These are phyloP conservation scores for Tieghemiomyces parasiticus DNA, from an alignment of 192 early-diverging fungal species.

Conservation along the genomic window DNA sequence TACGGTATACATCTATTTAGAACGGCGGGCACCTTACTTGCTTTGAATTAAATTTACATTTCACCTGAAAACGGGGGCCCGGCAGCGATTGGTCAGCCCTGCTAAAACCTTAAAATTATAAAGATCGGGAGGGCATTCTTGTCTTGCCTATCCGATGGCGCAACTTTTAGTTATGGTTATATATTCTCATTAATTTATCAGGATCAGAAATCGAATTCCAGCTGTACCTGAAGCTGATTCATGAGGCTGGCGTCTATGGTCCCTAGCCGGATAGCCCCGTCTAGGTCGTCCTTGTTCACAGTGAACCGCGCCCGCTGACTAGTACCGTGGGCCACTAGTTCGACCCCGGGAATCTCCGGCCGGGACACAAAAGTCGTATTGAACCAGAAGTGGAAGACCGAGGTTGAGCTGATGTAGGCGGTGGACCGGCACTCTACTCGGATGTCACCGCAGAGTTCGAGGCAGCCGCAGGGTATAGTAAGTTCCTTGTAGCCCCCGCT, in stretches of 20 bases:
- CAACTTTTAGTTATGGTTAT: no score
- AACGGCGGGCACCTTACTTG: not conserved
- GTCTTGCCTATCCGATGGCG: no score
- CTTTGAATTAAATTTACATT: not conserved
- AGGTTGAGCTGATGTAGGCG: slow-evolving; percentile 1
- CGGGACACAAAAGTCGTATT: slow-evolving; percentile 21
- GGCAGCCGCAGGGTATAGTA: not conserved
- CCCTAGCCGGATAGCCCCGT: no score
- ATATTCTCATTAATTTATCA: no score
- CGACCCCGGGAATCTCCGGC: no score
- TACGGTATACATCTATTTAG: not conserved
- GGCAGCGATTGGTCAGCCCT: not conserved
- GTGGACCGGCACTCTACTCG: not conserved
- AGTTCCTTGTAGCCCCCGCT: not conserved
- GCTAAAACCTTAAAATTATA: not conserved
- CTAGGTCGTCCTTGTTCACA: no score
- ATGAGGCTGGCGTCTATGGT: no score
- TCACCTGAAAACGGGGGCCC: not conserved
- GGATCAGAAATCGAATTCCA: no score
- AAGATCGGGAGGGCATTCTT: not conserved
- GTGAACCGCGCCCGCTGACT: no score
- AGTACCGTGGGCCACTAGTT: no score
- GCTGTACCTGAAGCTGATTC: no score
- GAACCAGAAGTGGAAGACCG: slow-evolving; percentile 29
- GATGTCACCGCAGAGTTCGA: slow-evolving; percentile 5